These are phyloP conservation scores for Sesbania bispinosa DNA, from an alignment of 306 rosid genomes.

Conservation along the genomic window DNA sequence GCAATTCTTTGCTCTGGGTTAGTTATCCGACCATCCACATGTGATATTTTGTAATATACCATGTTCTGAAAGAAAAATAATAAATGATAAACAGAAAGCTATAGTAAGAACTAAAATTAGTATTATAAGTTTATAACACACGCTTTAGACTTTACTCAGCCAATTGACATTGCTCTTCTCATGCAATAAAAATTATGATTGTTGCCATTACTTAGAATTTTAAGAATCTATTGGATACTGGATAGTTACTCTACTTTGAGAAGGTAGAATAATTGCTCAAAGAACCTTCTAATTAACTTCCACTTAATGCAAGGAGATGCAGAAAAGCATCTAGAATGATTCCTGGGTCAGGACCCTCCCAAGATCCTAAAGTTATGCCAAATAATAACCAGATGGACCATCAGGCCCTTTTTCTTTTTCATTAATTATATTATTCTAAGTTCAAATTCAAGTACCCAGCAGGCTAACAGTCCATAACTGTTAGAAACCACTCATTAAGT, in stretches of 20 bases:
- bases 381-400: constrained; percentile 12
- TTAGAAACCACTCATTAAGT: too few relatives aligned
- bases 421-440: background rate
- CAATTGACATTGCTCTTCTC: background rate
- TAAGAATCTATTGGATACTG: background rate
- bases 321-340: background rate
- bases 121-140: background rate
- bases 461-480: background rate
- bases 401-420: background rate
- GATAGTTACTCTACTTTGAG: constrained; percentile 4
- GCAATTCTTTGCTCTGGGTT: constrained; percentile 97
- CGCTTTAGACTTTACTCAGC: background rate
- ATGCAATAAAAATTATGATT: constrained; percentile 1
- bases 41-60: constrained; percentile 94
- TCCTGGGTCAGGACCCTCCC: background rate
- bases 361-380: constrained; percentile 4
- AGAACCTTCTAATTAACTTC: constrained; percentile 5
- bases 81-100: constrained; percentile 22
- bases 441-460: background rate
- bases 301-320: constrained; percentile 8
- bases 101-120: background rate
- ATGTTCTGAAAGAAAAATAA: constrained; percentile 73
- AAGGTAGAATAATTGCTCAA: background rate
- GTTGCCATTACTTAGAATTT: background rate
- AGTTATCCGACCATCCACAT: constrained; percentile 92